phyloP scores from a whole-genome alignment of 306 rosid species.

The Trichosanthes cucumerina region DNA sequence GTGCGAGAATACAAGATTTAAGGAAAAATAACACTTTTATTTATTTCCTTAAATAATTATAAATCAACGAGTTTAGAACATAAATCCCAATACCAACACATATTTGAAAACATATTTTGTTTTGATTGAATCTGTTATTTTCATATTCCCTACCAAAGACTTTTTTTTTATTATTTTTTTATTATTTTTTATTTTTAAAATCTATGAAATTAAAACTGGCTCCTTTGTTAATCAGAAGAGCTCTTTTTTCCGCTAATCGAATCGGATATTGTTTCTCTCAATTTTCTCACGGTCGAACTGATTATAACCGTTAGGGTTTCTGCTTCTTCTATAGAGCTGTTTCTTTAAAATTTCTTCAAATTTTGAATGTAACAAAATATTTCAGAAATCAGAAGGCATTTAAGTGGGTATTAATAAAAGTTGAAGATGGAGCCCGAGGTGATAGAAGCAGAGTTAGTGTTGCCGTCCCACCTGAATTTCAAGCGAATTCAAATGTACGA shows the following conservation, averaged over 20 bases:
- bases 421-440: conserved; percentile 59
- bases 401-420: not conserved
- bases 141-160: no score
- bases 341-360: not conserved
- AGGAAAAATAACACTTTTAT: no score
- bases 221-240: no score
- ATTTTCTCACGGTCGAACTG: not conserved
- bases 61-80: no score
- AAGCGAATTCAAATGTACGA: conserved; percentile 79
- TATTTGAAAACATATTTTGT: no score
- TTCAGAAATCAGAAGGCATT: not conserved
- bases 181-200: no score
- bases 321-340: not conserved
- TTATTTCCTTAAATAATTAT: no score
- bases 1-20: no score
- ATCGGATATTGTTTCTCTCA: not conserved
- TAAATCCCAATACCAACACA: no score
- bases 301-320: not conserved
- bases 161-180: no score
- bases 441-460: conserved; percentile 63
- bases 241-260: not conserved
- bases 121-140: no score
- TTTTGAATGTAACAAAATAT: not conserved
- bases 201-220: no score
- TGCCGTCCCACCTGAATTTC: conserved; percentile 70